These are phyloP conservation scores for Nothophoma quercina DNA, from an alignment of 2,329 filamentous ascomycete genomes.

Conservation along the genomic window DNA sequence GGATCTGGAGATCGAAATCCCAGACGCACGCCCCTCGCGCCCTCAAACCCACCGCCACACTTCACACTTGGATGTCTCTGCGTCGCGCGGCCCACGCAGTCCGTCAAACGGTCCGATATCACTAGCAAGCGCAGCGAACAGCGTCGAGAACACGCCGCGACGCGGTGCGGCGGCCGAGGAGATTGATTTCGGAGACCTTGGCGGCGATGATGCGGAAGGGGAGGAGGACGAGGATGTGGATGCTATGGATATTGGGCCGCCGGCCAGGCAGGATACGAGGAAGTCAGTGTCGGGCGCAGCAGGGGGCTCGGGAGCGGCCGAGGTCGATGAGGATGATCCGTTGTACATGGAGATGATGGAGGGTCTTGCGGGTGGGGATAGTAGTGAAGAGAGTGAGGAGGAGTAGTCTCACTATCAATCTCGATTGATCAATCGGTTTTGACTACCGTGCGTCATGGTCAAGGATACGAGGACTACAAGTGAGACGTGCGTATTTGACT, in stretches of 20 bases:
- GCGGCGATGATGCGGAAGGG: constrained; percentile 32
- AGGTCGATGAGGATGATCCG: constrained; percentile 51
- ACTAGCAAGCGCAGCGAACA: constrained; percentile 54
- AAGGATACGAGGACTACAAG: too few species aligned
- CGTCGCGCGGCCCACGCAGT: constrained; percentile 33
- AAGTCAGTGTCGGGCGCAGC: background rate
- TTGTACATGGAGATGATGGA: constrained; percentile 55
- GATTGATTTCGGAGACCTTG: constrained; percentile 47
- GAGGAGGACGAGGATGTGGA: constrained; percentile 47
- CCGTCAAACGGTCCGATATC: constrained; percentile 52
- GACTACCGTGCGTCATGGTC: too few species aligned
- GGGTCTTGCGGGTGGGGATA: constrained; percentile 48
- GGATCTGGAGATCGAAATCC: constrained; percentile 44
- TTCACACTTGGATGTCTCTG: constrained; percentile 38
- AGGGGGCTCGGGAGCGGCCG: constrained; percentile 19
- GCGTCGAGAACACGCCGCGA: constrained; percentile 21
- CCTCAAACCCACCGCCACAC: constrained; percentile 22
- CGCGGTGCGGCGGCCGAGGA: constrained; percentile 38
- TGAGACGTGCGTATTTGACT: too few species aligned
- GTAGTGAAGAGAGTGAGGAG: constrained; percentile 55
- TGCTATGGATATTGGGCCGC: constrained; percentile 43
- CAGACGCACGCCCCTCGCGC: constrained; percentile 33
- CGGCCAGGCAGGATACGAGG: constrained; percentile 28
- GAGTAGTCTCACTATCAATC: too few species aligned
- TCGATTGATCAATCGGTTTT: too few species aligned